Evolutionary conservation across 2,329 filamentous ascomycete species (phyloP).

Genomic region (Microdochium trichocladiopsis): DNA sequence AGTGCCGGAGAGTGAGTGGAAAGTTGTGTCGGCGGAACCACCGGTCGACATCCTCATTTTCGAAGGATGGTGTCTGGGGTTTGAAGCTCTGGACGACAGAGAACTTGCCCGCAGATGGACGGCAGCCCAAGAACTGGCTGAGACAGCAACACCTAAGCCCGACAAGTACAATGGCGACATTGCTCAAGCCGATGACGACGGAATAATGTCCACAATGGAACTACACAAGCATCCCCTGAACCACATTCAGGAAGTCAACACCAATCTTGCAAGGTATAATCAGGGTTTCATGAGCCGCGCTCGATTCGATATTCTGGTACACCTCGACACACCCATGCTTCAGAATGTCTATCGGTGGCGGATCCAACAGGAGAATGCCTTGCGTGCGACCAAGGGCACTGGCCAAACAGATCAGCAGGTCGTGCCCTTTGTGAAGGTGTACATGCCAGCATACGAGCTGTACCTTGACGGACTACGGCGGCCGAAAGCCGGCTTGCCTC

Average conservation of each 20-base stretch:
- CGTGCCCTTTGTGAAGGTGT: not conserved
- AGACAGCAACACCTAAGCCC: not conserved
- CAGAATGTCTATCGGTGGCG: not conserved
- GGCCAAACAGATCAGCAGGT: not conserved
- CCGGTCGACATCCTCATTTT: not conserved
- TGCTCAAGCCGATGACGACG: too few relatives aligned
- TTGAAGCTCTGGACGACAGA: not conserved
- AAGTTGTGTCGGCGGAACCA: not conserved
- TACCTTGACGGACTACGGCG: not conserved
- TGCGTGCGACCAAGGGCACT: not conserved
- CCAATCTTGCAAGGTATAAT: not conserved
- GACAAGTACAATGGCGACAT: not conserved
- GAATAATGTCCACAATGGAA: not conserved
- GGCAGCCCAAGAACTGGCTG: not conserved
- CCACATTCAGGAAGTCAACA: not conserved
- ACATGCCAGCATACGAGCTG: not conserved
- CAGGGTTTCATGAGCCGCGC: not conserved
- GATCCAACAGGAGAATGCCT: not conserved
- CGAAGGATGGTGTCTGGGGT: slow-evolving; percentile 1
- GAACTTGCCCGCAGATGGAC: not conserved
- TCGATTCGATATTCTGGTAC: not conserved
- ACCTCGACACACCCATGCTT: not conserved
- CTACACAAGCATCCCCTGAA: not conserved
- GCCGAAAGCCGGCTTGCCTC: not conserved
- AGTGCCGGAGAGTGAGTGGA: not conserved